These are phyloP conservation scores for Parathielavia appendiculata DNA, from an alignment of 495 filamentous ascomycete species.

Conservation along the genomic window DNA sequence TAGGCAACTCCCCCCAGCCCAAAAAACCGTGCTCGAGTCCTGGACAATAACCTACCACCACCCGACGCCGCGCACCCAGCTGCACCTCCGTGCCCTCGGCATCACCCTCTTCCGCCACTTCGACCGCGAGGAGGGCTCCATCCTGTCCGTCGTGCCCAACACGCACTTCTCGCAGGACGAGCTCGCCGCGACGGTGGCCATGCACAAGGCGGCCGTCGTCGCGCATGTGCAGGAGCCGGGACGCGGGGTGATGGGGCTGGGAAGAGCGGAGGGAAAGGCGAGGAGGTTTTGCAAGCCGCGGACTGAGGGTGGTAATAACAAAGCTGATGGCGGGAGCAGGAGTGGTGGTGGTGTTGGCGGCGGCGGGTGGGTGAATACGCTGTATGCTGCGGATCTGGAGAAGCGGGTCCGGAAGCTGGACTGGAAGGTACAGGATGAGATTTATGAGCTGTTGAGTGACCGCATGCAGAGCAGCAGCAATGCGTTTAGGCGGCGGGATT, in stretches of 20 bases:
- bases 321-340: background rate
- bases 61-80: background rate
- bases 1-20: slow-evolving; percentile 4
- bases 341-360: background rate
- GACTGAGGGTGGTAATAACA: too few relatives aligned
- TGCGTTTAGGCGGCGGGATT: slow-evolving; percentile 18
- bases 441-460: slow-evolving; percentile 23
- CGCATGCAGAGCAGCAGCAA: slow-evolving; percentile 22
- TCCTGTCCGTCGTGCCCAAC: slow-evolving; percentile 20
- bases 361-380: background rate
- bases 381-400: slow-evolving; percentile 15
- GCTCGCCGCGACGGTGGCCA: slow-evolving; percentile 4
- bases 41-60: slow-evolving; percentile 24
- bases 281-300: background rate
- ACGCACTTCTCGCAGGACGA: slow-evolving; percentile 21
- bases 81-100: slow-evolving; percentile 11
- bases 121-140: slow-evolving; percentile 14
- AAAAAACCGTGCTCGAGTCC: slow-evolving; percentile 18
- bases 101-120: slow-evolving; percentile 6
- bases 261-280: background rate
- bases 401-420: slow-evolving; percentile 17
- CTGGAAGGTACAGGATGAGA: slow-evolving; percentile 25
- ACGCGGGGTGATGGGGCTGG: background rate
- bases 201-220: slow-evolving; percentile 4
- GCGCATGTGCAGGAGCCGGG: background rate